These are phyloP conservation scores for Cicer chorassanicum DNA, from an alignment of 306 rosid genomes.

Conservation along the genomic window DNA sequence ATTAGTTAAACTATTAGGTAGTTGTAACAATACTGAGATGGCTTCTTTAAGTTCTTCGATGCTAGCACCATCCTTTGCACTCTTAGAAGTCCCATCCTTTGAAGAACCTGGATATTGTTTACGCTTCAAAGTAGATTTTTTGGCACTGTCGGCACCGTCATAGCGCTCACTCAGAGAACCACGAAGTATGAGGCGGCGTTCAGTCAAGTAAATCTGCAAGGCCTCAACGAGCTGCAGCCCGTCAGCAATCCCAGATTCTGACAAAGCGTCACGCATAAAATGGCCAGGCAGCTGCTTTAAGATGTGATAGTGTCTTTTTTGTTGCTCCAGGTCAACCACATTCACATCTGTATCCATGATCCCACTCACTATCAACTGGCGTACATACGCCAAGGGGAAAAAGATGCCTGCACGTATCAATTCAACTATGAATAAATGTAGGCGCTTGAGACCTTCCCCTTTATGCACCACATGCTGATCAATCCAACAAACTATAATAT, in stretches of 20 bases:
- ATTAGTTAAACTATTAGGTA: slow-evolving; percentile 58
- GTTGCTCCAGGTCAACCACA: slow-evolving; percentile 61
- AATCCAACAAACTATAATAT: slow-evolving; percentile 94
- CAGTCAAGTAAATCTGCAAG: slow-evolving; percentile 69
- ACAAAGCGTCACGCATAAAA: slow-evolving; percentile 64
- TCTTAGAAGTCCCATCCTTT: slow-evolving; percentile 66
- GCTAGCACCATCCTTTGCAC: slow-evolving; percentile 53
- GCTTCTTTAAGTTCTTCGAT: slow-evolving; percentile 79
- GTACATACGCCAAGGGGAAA: slow-evolving; percentile 85
- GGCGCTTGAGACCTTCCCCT: slow-evolving; percentile 81
- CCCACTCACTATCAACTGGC: slow-evolving; percentile 94
- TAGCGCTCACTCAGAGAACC: slow-evolving; percentile 51
- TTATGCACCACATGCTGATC: slow-evolving; percentile 88
- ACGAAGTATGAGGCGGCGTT: slow-evolving; percentile 75
- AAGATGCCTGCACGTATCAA: slow-evolving; percentile 80
- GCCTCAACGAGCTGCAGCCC: slow-evolving; percentile 68
- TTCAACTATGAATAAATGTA: slow-evolving; percentile 80
- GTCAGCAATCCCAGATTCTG: slow-evolving; percentile 69
- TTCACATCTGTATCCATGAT: slow-evolving; percentile 71
- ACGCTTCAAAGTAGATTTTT: slow-evolving; percentile 51
- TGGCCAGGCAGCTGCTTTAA: slow-evolving; percentile 77
- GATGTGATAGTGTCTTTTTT: slow-evolving; percentile 69
- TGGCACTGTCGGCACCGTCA: slow-evolving; percentile 47
- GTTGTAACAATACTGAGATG: slow-evolving; percentile 65
- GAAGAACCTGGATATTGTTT: slow-evolving; percentile 49